Base-by-base conservation (phyloP, 495 filamentous ascomycete genomes). In the Schizothecium vesticola region DNA sequence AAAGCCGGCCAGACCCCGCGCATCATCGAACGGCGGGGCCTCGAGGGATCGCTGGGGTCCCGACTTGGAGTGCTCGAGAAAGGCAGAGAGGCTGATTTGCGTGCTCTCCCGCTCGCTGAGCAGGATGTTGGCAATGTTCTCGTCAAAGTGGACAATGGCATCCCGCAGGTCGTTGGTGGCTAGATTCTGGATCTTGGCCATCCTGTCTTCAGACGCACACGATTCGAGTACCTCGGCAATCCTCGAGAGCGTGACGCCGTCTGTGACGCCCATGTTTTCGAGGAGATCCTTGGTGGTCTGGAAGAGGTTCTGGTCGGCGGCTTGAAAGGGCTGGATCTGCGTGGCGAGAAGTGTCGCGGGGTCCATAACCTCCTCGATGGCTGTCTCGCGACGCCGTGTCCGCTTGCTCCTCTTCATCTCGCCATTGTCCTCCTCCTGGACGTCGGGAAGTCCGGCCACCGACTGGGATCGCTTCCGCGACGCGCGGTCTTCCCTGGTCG, bases 381-480 rank as follows among this genome's bases (percentile, higher is more conserved):
- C 87, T 7, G 88, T 91, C 61, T 94, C 92, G 43, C 92, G 86
- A 28, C 91, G 89, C 69, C 92, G 86, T 28, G 91, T 92, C 60
- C 94, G 86, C 73, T 94, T 94, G 79, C 92, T 96, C 72, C 92
- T 87, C 72, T 89, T 87, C 59, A 91, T 85, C 5, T 88, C 86
- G 10, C 84, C 86, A 68, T 90, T 78, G 57, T 86, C 84, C 31
- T 87, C 85, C 24, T 86, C 84, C 12, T 64, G 77, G 1, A 75
- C 78, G 16, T 88, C 87, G 0, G 80, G 79, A 23, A 91, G 75
- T 0, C 87, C 88, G 12, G 88, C 88, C 26, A 81, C 79, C 29
- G 89, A 89, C 26, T 87, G 86, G 0, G 88, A 90, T n/a, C 88
- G 83, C 74, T 90, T 90, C 58, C 87, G 81, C 1, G 81, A 83